Evolutionary conservation across 306 rosid species (phyloP), one percentile per base, ranked within the genome.

Genomic region (Datisca glomerata): DNA sequence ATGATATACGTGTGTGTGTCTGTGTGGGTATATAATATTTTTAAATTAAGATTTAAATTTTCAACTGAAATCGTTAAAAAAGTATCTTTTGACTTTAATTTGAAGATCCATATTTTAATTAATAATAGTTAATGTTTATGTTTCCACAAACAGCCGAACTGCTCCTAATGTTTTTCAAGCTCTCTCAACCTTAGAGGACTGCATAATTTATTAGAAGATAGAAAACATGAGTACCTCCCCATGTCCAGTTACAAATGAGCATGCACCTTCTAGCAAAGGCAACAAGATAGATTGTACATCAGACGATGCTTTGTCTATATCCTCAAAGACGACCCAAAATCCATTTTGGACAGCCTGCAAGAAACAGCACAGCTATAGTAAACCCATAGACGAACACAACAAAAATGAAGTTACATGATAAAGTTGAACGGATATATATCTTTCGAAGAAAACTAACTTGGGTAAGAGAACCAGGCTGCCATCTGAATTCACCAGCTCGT

Each of bases 401-500:
- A n/a, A n/a, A n/a, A n/a, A n/a, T n/a, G n/a, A n/a, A n/a, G n/a
- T n/a, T n/a, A n/a, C n/a, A n/a, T n/a, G n/a, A n/a, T n/a, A n/a
- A n/a, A 35, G 21, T n/a, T 4, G 8, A 29, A 60, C 16, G 11
- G 23, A 69, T 41, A 45, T 24, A 22, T 56, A 21, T 34, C 44
- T 13, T 43, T 6, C 29, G 5, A 51, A 24, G 6, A 21, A 47
- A 56, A 61, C 65, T 49, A 58, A 87, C 97, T 93, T 87, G 97
- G 16, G 89, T 76, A 63, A 87, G 94, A 16, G 94, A 79, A 36
- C 97, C 94, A 12, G 87, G 97, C 67, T 87, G 97, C 97, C 97
- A 87, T 68, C 74, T 67, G 59, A 83, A 87, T 46, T 87, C 93
- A 47, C 97, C 97, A 16, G 94, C 93, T 55, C 56, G 72, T 55